A percentile compares a stretch with the other conserved stretches of the same genome.
Conservation (phyloP, 2,329 filamentous ascomycete genomes). For the Penicillium expansum region DNA sequence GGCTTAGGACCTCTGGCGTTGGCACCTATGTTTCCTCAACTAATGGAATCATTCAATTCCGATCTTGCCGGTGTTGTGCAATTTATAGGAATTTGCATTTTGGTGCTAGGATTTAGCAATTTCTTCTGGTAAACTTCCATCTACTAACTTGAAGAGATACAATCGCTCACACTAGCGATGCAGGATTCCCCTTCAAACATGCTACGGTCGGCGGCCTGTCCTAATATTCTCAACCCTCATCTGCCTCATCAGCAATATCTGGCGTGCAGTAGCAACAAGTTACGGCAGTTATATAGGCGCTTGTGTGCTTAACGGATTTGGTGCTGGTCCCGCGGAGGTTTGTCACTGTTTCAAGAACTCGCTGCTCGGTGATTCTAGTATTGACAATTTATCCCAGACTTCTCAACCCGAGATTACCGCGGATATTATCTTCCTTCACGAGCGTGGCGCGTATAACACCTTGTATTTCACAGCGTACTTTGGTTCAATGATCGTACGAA, state of each 20-base stretch:
- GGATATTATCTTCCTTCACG: constrained; percentile 64
- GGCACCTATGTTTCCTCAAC: no score
- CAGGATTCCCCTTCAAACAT: constrained; percentile 56
- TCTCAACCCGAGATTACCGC: constrained; percentile 62
- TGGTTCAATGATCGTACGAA: no score
- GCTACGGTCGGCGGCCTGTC: constrained; percentile 56
- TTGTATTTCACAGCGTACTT: no score
- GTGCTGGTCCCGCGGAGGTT: constrained; percentile 58
- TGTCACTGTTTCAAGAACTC: not conserved
- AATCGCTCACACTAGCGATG: not conserved
- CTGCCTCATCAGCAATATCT: constrained; percentile 54
- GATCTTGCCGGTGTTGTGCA: no score
- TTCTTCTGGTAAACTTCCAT: no score
- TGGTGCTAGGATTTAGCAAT: no score
- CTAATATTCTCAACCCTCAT: constrained; percentile 53
- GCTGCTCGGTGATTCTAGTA: no score
- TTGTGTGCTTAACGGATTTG: constrained; percentile 60
- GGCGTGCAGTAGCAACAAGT: constrained; percentile 56
- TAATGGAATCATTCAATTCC: no score
- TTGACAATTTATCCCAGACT: constrained; percentile 40
- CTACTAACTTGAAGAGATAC: no score
- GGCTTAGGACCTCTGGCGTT: no score
- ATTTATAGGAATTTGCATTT: no score
- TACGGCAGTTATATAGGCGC: constrained; percentile 65
- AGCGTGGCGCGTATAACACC: constrained; percentile 53